Conservation (phyloP, 1,284 basidiomycete genomes). For the Rugosomyces carneus region DNA sequence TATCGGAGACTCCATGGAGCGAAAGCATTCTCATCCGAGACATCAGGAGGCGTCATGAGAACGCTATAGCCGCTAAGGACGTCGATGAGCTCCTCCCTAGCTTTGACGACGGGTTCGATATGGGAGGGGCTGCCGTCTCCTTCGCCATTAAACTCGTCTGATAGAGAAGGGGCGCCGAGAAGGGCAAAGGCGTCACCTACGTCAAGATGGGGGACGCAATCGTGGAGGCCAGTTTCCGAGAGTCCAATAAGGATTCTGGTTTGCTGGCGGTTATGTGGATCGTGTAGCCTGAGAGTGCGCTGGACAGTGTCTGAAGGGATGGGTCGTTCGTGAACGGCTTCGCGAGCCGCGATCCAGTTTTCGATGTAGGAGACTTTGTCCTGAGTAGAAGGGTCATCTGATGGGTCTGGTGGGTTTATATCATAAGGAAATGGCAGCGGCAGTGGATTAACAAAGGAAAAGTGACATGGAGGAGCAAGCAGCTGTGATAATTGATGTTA, state of each 20-base stretch:
- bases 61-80: slow-evolving; percentile 76
- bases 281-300: slow-evolving; percentile 37
- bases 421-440: slow-evolving; percentile 84
- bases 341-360: slow-evolving; percentile 59
- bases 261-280: slow-evolving; percentile 50
- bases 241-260: slow-evolving; percentile 63
- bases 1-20: slow-evolving; percentile 89
- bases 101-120: slow-evolving; percentile 32
- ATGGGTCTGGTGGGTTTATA: slow-evolving; percentile 44
- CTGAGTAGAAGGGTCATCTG: slow-evolving; percentile 32
- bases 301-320: slow-evolving; percentile 16
- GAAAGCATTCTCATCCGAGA: slow-evolving; percentile 44
- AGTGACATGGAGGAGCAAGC: slow-evolving; percentile 60
- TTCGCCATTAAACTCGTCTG: slow-evolving; percentile 26
- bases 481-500: slow-evolving; percentile 21
- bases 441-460: slow-evolving; percentile 79
- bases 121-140: slow-evolving; percentile 25
- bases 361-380: slow-evolving; percentile 66
- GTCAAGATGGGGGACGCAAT: slow-evolving; percentile 82
- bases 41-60: slow-evolving; percentile 45
- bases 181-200: slow-evolving; percentile 75
- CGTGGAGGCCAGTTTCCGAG: slow-evolving; percentile 60
- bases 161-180: slow-evolving; percentile 52
- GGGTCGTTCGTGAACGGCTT: slow-evolving; percentile 41
- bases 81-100: slow-evolving; percentile 69